Percentiles rank a stretch among this genome's conserved stretches.
phyloP scores from a whole-genome alignment of 805 yeast genomes.

The Sporopachydermia lactativora region DNA sequence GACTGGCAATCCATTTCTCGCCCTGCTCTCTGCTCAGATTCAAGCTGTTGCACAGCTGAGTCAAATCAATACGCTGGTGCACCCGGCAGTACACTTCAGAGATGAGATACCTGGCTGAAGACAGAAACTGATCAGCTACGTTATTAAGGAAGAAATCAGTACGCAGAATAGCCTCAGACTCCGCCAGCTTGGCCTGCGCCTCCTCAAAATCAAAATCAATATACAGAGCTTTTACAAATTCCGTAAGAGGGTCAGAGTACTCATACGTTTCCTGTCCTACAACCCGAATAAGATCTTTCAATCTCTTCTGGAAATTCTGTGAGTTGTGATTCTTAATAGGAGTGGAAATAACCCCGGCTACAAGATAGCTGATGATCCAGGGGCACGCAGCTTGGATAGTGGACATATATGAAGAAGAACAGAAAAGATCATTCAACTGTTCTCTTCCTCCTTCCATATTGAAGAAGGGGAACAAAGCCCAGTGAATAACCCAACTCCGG shows the following conservation, averaged over 20 bases:
- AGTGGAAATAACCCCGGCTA: conserved; percentile 40
- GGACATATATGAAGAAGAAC: conserved; percentile 44
- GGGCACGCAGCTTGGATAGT: conserved; percentile 62
- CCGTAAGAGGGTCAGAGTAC: conserved; percentile 49
- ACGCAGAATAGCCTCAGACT: conserved; percentile 32
- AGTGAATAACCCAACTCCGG: conserved; percentile 57
- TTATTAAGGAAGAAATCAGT: conserved; percentile 43
- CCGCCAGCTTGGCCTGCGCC: conserved; percentile 32
- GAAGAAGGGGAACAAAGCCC: conserved; percentile 53
- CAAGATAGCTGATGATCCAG: conserved; percentile 53
- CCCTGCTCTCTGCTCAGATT: conserved; percentile 32
- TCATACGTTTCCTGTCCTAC: conserved; percentile 51
- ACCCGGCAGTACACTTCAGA: conserved; percentile 41
- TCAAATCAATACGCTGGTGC: conserved; percentile 34
- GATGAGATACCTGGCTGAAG: conserved; percentile 34
- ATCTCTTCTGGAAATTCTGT: conserved; percentile 32
- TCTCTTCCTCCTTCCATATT: conserved; percentile 37
- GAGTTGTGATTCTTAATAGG: conserved; percentile 18
- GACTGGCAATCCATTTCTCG: conserved; percentile 35
- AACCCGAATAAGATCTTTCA: conserved; percentile 43
- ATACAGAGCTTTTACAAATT: conserved; percentile 38
- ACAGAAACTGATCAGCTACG: conserved; percentile 27
- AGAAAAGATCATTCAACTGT: conserved; percentile 39
- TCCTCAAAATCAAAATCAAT: conserved; percentile 44
- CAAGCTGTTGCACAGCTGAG: conserved; percentile 29